Conservation (phyloP, 495 filamentous ascomycete genomes). For the Hyaloscypha hepaticicola region DNA sequence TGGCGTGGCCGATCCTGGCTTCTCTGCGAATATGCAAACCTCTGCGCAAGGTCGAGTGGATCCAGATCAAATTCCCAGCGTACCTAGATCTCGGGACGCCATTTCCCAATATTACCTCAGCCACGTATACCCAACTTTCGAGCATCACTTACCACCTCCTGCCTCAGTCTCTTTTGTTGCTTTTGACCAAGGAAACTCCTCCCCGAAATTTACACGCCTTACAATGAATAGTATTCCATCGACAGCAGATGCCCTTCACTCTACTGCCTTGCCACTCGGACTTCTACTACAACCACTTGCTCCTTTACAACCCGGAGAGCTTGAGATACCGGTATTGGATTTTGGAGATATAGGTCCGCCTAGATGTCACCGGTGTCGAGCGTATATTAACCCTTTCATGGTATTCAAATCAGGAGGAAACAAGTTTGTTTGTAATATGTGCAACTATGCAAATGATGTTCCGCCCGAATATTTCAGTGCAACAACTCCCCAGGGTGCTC, state of each 20-base stretch:
- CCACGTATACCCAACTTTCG: conserved; percentile 91
- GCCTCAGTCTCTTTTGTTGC: conserved; percentile 88
- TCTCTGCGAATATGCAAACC: conserved; percentile 37
- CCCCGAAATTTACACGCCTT: conserved; percentile 88
- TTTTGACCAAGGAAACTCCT: conserved; percentile 94
- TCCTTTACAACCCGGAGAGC: conserved; percentile 77
- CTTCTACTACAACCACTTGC: conserved; percentile 89
- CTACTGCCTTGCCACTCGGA: conserved; percentile 81
- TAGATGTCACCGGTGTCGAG: conserved; percentile 86
- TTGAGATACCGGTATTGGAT: conserved; percentile 87
- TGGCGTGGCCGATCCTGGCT: conserved; percentile 37
- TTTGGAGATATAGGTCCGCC: conserved; percentile 92
- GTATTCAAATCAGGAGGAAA: conserved; percentile 90
- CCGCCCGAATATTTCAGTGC: conserved; percentile 90
- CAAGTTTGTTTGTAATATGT: conserved; percentile 98
- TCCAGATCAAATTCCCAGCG: conserved; percentile 89
- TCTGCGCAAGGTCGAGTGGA: conserved; percentile 76
- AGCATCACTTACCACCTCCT: conserved; percentile 85
- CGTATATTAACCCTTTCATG: conserved; percentile 99
- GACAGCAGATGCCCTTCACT: conserved; percentile 72
- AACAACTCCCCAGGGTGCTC: conserved; percentile 79
- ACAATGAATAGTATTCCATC: conserved; percentile 91
- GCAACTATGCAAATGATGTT: conserved; percentile 95
- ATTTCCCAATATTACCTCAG: conserved; percentile 79
- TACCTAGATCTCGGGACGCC: conserved; percentile 80